Evolutionary conservation across 768 basidiomycete species (phyloP).

Genomic region (Tremella fuciformis): DNA sequence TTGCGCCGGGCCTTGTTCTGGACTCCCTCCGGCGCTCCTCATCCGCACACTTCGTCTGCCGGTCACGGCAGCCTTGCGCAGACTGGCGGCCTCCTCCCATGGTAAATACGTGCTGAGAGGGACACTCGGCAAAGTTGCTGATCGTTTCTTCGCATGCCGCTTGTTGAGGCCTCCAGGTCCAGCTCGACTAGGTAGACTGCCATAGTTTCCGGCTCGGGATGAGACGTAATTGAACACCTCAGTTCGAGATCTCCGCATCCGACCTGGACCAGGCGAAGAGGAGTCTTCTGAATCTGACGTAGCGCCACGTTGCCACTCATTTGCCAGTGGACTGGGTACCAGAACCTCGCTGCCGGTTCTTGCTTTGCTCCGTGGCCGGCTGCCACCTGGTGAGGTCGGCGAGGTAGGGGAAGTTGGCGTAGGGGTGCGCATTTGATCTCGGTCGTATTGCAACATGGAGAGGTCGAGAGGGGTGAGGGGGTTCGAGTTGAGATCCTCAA

Average conservation of each 20-base stretch:
- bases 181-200: no score
- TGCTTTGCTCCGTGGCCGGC: constrained; percentile 19
- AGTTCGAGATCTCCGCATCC: constrained; percentile 29
- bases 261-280: neutral
- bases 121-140: constrained; percentile 38
- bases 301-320: constrained; percentile 37
- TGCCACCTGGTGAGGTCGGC: constrained; percentile 9
- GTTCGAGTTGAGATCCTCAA: constrained; percentile 19
- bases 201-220: no score
- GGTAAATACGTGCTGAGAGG: constrained; percentile 11
- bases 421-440: neutral
- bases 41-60: constrained; percentile 7
- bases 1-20: constrained; percentile 4
- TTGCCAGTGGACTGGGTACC: constrained; percentile 44
- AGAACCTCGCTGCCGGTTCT: constrained; percentile 44
- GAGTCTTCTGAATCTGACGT: constrained; percentile 25
- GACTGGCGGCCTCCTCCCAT: constrained; percentile 24
- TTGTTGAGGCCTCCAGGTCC: no score
- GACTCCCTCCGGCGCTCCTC: constrained; percentile 17
- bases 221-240: constrained; percentile 19
- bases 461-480: constrained; percentile 7
- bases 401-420: constrained; percentile 9
- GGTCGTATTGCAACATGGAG: constrained; percentile 8
- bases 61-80: constrained; percentile 7
- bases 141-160: constrained; percentile 30